Evolutionary conservation across 1,284 basidiomycete genomes (phyloP), one percentile per base, ranked within the genome.

Genomic region (Cutaneotrichosporon dermatis): DNA sequence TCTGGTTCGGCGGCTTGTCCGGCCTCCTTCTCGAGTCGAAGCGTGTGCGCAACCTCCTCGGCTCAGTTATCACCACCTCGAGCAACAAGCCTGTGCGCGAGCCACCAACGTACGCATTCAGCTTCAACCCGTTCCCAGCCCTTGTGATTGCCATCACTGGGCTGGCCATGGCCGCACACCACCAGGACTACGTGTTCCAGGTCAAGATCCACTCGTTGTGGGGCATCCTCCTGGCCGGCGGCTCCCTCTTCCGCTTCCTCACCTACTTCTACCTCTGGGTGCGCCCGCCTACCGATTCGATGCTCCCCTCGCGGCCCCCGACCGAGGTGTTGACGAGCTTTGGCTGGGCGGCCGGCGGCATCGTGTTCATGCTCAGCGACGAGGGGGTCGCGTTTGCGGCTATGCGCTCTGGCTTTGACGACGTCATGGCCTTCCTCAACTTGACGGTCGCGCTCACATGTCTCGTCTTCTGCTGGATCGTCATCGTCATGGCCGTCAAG

Each of bases 211-310:
- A 98, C 76, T 78, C 83, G 51, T 82, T 98, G 0, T 98, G 95
- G 94, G 94, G 94, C 51, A 85, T 86, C 76, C 82, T 95, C n/a
- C 85, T 98, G n/a, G 83, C 88, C 34, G 88, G 82, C 2, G 94
- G 90, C 74, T 76, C 75, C 1, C 15, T 76, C 46, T 79, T 81
- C 69, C 77, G 82, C 12, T 77, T 79, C 66, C 64, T 81, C 46
- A 98, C 94, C 4, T 98, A 98, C 78, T 91, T 93, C 79, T 92
- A 96, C 84, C 83, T 96, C 50, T 97, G 89, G 88, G 82, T 96
- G 52, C 83, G 85, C 37, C 81, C 82, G 10, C 80, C 81, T 0
- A 71, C 73, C 11, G 72, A 75, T 11, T 90, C 88, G 2, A 82
- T 88, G 16, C 82, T 92, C 9, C 94, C 95, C 2, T 90, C 89